phyloP scores from a whole-genome alignment of 257 asterid genomes.

The Fraxinus americana region DNA sequence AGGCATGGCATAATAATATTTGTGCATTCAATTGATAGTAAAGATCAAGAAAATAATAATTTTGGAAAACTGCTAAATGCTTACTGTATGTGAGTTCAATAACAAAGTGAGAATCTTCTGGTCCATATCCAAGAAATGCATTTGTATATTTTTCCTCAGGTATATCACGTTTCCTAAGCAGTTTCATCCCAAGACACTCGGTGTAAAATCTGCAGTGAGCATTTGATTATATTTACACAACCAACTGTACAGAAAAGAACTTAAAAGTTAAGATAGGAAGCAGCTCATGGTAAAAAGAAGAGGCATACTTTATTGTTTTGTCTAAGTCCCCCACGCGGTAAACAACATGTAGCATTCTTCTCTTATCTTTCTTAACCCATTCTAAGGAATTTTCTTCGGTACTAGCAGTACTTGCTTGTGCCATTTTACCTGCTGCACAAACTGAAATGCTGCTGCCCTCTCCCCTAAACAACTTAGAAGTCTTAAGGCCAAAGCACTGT shows the following conservation, averaged over 20 bases:
- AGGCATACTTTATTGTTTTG: constrained; percentile 84
- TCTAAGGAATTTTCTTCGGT: constrained; percentile 70
- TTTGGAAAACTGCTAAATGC: constrained; percentile 26
- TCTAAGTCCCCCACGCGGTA: constrained; percentile 98
- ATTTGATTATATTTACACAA: constrained; percentile 22
- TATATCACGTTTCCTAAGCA: constrained; percentile 88
- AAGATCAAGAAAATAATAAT: constrained; percentile 15
- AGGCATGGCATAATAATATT: constrained; percentile 14
- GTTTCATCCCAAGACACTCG: constrained; percentile 96
- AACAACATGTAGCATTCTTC: constrained; percentile 98
- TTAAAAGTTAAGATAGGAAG: constrained; percentile 28
- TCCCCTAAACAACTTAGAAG: constrained; percentile 52
- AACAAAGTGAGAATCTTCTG: constrained; percentile 97
- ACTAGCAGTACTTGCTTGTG: constrained; percentile 67
- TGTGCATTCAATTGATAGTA: constrained; percentile 17
- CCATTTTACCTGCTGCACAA: constrained; percentile 59
- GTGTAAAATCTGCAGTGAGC: constrained; percentile 82
- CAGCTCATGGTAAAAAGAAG: not conserved
- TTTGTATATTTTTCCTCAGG: constrained; percentile 95
- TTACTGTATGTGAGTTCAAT: constrained; percentile 96
- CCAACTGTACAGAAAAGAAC: constrained; percentile 18
- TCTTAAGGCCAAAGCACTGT: constrained; percentile 62
- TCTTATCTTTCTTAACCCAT: constrained; percentile 88
- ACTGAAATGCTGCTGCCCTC: constrained; percentile 37
- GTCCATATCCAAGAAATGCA: constrained; percentile 98